Percentiles rank a stretch among this genome's conserved stretches.
phyloP scores from a whole-genome alignment of 306 rosid genomes.

The Rosa multiflora region DNA sequence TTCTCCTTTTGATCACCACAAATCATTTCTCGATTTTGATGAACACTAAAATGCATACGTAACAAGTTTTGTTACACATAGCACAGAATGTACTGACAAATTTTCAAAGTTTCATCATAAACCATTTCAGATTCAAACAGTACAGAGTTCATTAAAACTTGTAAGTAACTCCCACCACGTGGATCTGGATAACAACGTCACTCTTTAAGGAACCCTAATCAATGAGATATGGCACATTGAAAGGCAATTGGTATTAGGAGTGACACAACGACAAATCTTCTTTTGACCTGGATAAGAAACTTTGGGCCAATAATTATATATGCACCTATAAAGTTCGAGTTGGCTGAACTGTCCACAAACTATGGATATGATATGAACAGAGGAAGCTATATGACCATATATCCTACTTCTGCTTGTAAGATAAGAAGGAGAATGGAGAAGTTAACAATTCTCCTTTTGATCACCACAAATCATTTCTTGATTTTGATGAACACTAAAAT shows the following conservation, averaged over 20 bases:
- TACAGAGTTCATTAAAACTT: not conserved
- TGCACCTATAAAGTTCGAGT: not conserved
- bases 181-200: slow-evolving; percentile 22
- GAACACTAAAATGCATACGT: not conserved
- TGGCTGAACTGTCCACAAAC: slow-evolving; percentile 27
- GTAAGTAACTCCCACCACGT: not conserved
- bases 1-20: not conserved
- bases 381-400: slow-evolving; percentile 1
- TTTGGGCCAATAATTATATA: not conserved
- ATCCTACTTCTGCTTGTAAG: not conserved
- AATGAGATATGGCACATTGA: slow-evolving; percentile 9
- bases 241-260: not conserved
- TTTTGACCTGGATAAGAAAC: not conserved
- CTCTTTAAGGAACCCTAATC: not conserved
- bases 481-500: not conserved
- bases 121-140: not conserved
- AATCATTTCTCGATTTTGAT: not conserved
- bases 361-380: slow-evolving; percentile 25
- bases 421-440: not conserved
- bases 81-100: not conserved
- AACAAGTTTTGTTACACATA: not conserved
- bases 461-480: not conserved
- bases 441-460: not conserved
- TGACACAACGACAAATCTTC: not conserved
- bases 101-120: not conserved